Percentiles rank a stretch among this genome's conserved stretches.
Conservation (phyloP, 768 basidiomycete genomes). For the Suillus paluster region DNA sequence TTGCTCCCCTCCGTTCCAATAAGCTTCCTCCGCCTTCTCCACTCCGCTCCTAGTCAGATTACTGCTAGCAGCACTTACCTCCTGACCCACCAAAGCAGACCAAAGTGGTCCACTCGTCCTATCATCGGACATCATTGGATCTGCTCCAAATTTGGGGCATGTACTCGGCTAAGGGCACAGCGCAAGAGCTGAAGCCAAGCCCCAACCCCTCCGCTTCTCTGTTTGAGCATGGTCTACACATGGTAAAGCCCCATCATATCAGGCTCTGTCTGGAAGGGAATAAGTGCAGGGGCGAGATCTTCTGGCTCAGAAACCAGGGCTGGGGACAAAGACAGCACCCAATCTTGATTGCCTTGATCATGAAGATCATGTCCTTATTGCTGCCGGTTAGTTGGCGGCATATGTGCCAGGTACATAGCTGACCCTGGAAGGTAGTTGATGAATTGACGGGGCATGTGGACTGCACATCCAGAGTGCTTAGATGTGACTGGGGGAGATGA, state of each 20-base stretch:
- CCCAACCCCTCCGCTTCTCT: no score
- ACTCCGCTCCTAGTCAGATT: no score
- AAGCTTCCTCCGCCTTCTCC: no score
- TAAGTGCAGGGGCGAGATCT: background rate
- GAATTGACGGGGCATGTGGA: background rate
- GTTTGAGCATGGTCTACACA: no score
- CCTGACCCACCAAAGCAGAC: no score
- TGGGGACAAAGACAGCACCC: background rate
- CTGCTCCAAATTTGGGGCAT: no score
- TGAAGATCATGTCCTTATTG: background rate
- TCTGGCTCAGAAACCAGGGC: background rate
- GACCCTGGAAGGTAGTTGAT: background rate
- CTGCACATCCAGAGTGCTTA: background rate
- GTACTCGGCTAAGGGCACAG: no score
- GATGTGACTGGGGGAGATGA: background rate
- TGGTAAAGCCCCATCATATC: background rate
- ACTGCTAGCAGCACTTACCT: no score
- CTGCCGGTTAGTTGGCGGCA: constrained; percentile 2
- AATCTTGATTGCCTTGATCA: background rate
- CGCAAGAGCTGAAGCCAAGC: no score
- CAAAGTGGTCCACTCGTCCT: no score
- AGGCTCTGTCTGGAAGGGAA: constrained; percentile 3
- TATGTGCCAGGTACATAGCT: background rate
- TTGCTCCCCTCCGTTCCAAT: no score
- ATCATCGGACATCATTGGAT: no score